These are phyloP conservation scores for Ascosphaera acerosa DNA, from an alignment of 2,329 filamentous ascomycete genomes.

Conservation along the genomic window DNA sequence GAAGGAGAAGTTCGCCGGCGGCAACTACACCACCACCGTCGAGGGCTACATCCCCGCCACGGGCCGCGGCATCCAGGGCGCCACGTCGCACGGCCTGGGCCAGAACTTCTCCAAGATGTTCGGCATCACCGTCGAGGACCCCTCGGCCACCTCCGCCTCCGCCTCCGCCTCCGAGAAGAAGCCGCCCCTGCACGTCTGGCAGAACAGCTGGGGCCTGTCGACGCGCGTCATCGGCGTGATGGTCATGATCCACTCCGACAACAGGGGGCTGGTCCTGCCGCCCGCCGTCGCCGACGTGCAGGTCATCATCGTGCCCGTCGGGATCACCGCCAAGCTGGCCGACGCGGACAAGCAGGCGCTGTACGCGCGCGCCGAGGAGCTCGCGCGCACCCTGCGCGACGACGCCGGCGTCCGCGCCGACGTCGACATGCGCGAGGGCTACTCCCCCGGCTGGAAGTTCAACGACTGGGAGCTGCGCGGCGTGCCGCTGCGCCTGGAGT, in stretches of 20 bases:
- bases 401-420: constrained; percentile 53
- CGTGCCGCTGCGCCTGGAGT: constrained; percentile 79
- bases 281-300: constrained; percentile 74
- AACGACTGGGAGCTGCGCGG: constrained; percentile 97
- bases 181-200: constrained; percentile 70
- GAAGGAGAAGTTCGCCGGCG: constrained; percentile 94
- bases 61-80: constrained; percentile 88
- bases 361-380: constrained; percentile 45
- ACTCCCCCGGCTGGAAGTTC: constrained; percentile 92
- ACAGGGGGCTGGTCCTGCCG: constrained; percentile 83
- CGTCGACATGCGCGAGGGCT: constrained; percentile 65
- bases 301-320: constrained; percentile 70
- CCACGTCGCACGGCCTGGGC: constrained; percentile 77
- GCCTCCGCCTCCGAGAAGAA: constrained; percentile 47
- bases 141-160: constrained; percentile 28
- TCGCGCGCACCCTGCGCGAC: constrained; percentile 38
- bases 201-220: constrained; percentile 97
- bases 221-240: constrained; percentile 95
- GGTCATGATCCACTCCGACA: constrained; percentile 94
- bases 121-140: constrained; percentile 89
- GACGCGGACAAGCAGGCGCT: constrained; percentile 56
- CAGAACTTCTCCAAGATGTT: constrained; percentile 99
- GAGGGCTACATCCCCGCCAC: constrained; percentile 94
- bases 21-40: constrained; percentile 87
- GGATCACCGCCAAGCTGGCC: constrained; percentile 67